A percentile compares a stretch with the other conserved stretches of the same genome.
Conservation (phyloP, 1,284 basidiomycete species). For the Heterobasidion parviporum region DNA sequence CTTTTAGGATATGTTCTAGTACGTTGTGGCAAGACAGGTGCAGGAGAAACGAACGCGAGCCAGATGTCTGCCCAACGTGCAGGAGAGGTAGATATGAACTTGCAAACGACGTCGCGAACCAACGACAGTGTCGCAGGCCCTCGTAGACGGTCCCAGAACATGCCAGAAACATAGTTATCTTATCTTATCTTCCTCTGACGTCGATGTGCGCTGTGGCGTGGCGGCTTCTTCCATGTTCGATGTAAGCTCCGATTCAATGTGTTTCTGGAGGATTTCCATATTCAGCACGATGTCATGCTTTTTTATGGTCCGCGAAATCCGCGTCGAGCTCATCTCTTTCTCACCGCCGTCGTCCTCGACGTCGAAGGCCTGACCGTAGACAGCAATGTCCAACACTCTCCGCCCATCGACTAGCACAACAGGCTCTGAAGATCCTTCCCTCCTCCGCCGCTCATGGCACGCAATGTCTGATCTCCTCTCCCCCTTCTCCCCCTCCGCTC, state of each 20-base stretch:
- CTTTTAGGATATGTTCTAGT: background rate
- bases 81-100: background rate
- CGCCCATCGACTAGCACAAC: background rate
- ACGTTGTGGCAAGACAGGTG: background rate
- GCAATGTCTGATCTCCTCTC: conserved; percentile 49
- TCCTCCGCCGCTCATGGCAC: conserved; percentile 43
- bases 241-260: too few species aligned
- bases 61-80: background rate
- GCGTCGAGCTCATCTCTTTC: background rate
- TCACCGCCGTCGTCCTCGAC: background rate
- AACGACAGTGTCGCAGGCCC: background rate
- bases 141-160: conserved; percentile 4
- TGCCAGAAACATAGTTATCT: conserved; percentile 4
- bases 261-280: background rate
- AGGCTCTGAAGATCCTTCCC: conserved; percentile 13
- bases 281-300: background rate
- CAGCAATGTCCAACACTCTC: background rate
- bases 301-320: background rate
- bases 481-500: conserved; percentile 64
- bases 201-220: background rate
- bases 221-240: too few species aligned
- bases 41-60: background rate
- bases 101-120: background rate
- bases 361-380: background rate
- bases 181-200: conserved; percentile 5